Base-by-base conservation (phyloP, 495 filamentous ascomycete species). In the Penicillium canariense region DNA sequence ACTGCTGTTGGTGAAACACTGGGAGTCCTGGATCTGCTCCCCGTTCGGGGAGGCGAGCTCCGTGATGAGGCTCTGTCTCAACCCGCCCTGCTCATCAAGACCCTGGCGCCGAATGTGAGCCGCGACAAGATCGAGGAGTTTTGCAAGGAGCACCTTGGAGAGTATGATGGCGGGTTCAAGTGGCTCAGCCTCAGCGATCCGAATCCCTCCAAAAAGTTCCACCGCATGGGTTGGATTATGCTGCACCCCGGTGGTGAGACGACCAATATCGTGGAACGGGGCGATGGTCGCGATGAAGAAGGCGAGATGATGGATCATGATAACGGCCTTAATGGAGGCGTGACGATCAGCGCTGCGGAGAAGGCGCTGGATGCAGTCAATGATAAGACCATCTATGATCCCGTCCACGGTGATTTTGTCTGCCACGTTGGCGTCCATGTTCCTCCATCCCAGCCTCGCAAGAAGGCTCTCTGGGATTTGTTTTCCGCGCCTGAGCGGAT, bases 171-270 rank as follows among this genome's bases (percentile, higher is more conserved):
- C 50, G 91, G 92, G 0, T 92, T 88, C 75, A 93, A 89, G 65
- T 95, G 88, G 85, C 77, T 96, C 8, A 96, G 91, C 50, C 79
- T 97, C 36, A 96, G 91, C 65, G 94, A 99, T 66, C 94, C 94
- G 0, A 99, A 97, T 63, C 93, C 95, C 0, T 84, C 87, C 54
- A 99, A 99, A 74, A 88, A 95, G 57, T 99, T 88, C 61, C 94
- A 99, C 65, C 86, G 94, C 1, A 99, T 99, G 76, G 94, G 95
- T 18, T 99, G 92, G 92, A 91, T 99, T 52, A 96, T 97, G 81
- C 77, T 99, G 7, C 78, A 97, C 66, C 88, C 91, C 35, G 83
- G 85, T 11, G 74, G 84, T 2, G 89, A 95, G 34, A 75, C 77
- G 1, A 35, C 42, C 18, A 68, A 75, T 11, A 63, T 71, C 18